Conservation (phyloP, 2,329 filamentous ascomycete genomes). For the Tolypocladium sp. region DNA sequence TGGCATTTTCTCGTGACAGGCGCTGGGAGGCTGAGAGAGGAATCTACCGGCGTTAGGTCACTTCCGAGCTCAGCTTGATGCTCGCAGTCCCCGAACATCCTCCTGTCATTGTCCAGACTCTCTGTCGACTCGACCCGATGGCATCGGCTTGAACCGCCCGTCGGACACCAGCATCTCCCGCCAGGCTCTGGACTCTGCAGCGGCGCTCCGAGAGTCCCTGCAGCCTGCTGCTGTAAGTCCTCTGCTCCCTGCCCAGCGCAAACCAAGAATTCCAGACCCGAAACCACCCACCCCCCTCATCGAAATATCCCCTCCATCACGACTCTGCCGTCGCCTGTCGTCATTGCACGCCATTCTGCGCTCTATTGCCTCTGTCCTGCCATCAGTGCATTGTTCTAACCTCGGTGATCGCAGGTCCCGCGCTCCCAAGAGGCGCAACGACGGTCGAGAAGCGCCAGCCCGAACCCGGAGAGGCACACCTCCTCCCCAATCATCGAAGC, state of each 20-base stretch:
- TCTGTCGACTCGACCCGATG: constrained; percentile 9
- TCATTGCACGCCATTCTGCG: not conserved
- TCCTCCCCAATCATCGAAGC: not conserved
- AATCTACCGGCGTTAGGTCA: constrained; percentile 13
- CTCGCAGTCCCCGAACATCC: constrained; percentile 1
- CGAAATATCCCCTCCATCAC: not conserved
- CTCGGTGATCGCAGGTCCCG: not conserved
- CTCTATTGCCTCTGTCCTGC: not conserved
- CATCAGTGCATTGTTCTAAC: not conserved
- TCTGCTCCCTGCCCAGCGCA: constrained; percentile 1
- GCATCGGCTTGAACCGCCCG: constrained; percentile 9
- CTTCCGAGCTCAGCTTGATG: constrained; percentile 10
- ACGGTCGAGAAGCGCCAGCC: not conserved
- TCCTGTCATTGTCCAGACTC: not conserved
- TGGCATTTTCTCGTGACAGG: constrained; percentile 7
- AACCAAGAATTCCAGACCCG: constrained; percentile 6
- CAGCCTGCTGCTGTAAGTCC: constrained; percentile 8
- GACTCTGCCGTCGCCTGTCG: not conserved
- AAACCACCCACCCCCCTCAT: not conserved
- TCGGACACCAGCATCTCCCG: not conserved
- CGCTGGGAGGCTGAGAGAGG: constrained; percentile 8
- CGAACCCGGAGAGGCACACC: not conserved
- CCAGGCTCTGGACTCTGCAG: not conserved
- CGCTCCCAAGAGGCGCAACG: not conserved
- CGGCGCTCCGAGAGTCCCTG: constrained; percentile 3